These are phyloP conservation scores for Sphaceloma murrayae DNA, from an alignment of 2,329 filamentous ascomycete genomes.

Conservation along the genomic window DNA sequence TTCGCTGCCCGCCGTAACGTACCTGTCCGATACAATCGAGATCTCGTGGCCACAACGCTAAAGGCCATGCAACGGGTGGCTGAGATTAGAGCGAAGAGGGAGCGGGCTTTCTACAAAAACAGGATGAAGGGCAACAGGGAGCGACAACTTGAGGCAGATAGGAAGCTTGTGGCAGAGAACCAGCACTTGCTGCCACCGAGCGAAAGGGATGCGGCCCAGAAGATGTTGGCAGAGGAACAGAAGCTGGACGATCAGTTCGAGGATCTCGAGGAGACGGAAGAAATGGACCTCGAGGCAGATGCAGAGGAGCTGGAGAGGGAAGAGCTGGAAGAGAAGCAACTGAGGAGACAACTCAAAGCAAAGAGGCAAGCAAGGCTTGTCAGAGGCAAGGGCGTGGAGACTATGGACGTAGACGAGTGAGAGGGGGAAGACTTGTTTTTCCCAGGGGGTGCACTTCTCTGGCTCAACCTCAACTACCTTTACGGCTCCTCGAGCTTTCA, in stretches of 20 bases:
- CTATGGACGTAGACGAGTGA: conserved; percentile 34
- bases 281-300: conserved; percentile 37
- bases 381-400: conserved; percentile 35
- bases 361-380: conserved; percentile 42
- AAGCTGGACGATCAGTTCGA: conserved; percentile 29
- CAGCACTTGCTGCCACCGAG: conserved; percentile 72
- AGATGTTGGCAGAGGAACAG: conserved; percentile 51
- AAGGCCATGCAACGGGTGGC: conserved; percentile 83
- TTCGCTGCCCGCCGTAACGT: conserved; percentile 91
- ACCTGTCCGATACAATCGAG: conserved; percentile 90
- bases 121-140: conserved; percentile 87
- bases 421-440: background rate
- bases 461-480: too few relatives aligned
- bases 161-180: conserved; percentile 84
- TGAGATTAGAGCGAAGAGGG: conserved; percentile 73
- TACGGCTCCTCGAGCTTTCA: too few relatives aligned
- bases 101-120: conserved; percentile 88
- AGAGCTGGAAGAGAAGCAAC: conserved; percentile 27
- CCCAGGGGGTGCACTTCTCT: too few relatives aligned
- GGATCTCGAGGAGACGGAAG: conserved; percentile 31
- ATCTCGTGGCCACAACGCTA: conserved; percentile 77
- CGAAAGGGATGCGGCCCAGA: conserved; percentile 35
- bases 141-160: conserved; percentile 65
- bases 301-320: conserved; percentile 32
- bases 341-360: conserved; percentile 31